phyloP scores from a whole-genome alignment of 2,329 filamentous ascomycete species.

The Fusarium goolgardi region DNA sequence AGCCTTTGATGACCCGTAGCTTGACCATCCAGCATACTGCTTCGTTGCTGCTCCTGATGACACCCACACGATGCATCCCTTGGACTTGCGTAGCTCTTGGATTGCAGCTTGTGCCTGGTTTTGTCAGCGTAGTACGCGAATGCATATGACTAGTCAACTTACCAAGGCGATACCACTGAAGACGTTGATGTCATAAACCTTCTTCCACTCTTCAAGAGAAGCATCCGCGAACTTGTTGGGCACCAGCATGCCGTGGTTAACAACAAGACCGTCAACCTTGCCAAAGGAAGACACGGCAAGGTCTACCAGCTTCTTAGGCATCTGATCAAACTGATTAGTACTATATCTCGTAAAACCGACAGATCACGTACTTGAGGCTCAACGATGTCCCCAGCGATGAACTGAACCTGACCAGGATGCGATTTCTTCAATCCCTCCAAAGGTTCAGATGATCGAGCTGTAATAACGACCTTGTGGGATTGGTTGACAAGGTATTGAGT shows the following conservation, averaged over 20 bases:
- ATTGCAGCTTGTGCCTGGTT: slow-evolving; percentile 76
- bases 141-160: slow-evolving; percentile 47
- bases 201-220: slow-evolving; percentile 78
- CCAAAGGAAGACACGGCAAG: slow-evolving; percentile 76
- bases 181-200: slow-evolving; percentile 84
- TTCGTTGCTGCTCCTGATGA: slow-evolving; percentile 80
- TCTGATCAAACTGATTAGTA: slow-evolving; percentile 49
- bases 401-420: slow-evolving; percentile 63
- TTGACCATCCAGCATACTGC: slow-evolving; percentile 78
- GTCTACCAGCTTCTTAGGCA: slow-evolving; percentile 71
- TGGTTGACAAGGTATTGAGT: slow-evolving; percentile 63
- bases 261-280: slow-evolving; percentile 80
- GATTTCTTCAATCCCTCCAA: slow-evolving; percentile 64
- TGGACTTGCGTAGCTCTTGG: slow-evolving; percentile 72
- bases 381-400: slow-evolving; percentile 66
- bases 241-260: slow-evolving; percentile 89
- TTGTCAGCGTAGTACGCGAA: slow-evolving; percentile 19
- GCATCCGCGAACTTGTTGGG: slow-evolving; percentile 78
- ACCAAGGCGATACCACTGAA: slow-evolving; percentile 86
- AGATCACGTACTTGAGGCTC: slow-evolving; percentile 54
- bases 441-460: slow-evolving; percentile 64
- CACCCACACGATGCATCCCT: slow-evolving; percentile 80
- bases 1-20: slow-evolving; percentile 86
- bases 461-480: slow-evolving; percentile 68
- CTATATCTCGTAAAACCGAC: neutral